Base-by-base conservation (phyloP, 345 rosid species). In the Rubroshorea leprosula region DNA sequence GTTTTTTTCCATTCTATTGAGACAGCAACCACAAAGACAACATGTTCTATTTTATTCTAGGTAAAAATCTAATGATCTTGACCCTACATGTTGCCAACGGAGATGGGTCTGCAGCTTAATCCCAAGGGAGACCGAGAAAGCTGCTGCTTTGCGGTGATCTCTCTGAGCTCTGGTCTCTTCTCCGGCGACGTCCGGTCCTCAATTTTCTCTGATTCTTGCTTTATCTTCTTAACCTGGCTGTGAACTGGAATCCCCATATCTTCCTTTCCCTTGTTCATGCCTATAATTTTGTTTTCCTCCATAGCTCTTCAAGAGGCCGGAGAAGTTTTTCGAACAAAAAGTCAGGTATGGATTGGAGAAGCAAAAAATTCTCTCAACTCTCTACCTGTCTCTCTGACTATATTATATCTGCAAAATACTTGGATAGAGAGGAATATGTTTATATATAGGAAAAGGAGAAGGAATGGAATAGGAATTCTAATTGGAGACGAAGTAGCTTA, bases 211-310 rank as follows among this genome's bases (percentile, higher is more conserved):
- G 51, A 65, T 55, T 72, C 77, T 44, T 63, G 38, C 77, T 69
- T 73, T 46, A 72, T 69, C 69, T 69, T 76, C 51, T 61, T 67
- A 47, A 72, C 80, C 25, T 76, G 80, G 62, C 45, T 69, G 49
- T 76, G 80, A 17, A 76, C 43, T 23, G 69, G 65, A 56, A 61
- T 45, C 1, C 58, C 70, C 57, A 18, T 39, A 12, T 23, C 65
- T 22, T 23, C 58, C n/a, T 35, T 29, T 54, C 51, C 55, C 11
- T 5, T 47, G 19, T 14, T 13, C 15, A 22, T 7, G 15, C 35
- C 12, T 10, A 6, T 48, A 24, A 12, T 55, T n/a, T 23, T 18
- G 18, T 16, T 47, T 1, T 6, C 25, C 13, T 11, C 45, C 26
- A 41, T 53, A 58, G 46, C 44, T 48, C 54, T 27, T 13, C 45